A percentile compares a stretch with the other conserved stretches of the same genome.
phyloP scores from a whole-genome alignment of 768 basidiomycete species.

The Amyloporia xantha region DNA sequence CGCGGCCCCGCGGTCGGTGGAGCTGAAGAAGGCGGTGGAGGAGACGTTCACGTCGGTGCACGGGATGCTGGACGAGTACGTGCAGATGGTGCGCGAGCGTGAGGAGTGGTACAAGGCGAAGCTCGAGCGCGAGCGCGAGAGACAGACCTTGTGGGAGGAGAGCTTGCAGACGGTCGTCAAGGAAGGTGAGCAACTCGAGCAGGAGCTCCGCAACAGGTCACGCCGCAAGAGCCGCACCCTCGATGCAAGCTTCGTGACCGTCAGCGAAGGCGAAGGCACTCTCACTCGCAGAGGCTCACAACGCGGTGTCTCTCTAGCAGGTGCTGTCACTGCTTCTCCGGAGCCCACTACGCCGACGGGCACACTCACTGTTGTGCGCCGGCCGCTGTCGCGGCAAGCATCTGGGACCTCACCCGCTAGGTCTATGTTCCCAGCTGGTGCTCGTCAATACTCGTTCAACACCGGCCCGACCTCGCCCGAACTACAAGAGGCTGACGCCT shows the following conservation, averaged over 20 bases:
- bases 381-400: conserved; percentile 1
- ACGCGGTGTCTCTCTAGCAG: background rate
- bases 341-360: background rate
- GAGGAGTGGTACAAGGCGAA: conserved; percentile 73
- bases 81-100: conserved; percentile 64
- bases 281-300: conserved; percentile 15
- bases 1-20: conserved; percentile 8
- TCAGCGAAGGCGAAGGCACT: conserved; percentile 17
- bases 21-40: conserved; percentile 24
- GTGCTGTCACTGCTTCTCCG: background rate
- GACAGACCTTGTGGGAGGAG: conserved; percentile 81
- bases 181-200: conserved; percentile 80
- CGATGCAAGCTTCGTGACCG: conserved; percentile 26
- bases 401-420: conserved; percentile 1
- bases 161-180: conserved; percentile 79
- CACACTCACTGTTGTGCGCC: background rate
- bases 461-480: conserved; percentile 4
- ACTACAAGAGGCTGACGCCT: conserved; percentile 26
- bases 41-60: conserved; percentile 51
- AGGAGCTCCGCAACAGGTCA: conserved; percentile 61
- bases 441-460: no score
- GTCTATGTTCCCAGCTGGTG: conserved; percentile 1
- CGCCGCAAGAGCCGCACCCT: conserved; percentile 47
- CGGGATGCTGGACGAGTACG: conserved; percentile 57
- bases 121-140: conserved; percentile 55